Evolutionary conservation across 2,329 filamentous ascomycete genomes (phyloP).

Genomic region (Aspergillus amoenus): DNA sequence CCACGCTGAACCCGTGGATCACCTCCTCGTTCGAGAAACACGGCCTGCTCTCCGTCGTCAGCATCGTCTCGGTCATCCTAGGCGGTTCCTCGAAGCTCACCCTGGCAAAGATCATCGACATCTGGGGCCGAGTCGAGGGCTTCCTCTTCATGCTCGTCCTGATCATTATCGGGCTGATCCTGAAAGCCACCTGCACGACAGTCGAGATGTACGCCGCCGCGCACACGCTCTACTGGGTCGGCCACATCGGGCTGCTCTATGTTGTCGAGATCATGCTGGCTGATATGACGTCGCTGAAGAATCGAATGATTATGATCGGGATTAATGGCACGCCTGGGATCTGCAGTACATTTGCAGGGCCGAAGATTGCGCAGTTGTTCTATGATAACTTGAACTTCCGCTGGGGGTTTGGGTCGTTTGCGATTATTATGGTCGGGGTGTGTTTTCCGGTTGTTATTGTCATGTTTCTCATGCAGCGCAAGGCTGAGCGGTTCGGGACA

Average conservation of each 20-base stretch:
- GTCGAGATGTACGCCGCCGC: slow-evolving; percentile 63
- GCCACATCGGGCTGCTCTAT: slow-evolving; percentile 56
- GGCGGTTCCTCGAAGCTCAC: slow-evolving; percentile 59
- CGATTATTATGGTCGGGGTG: slow-evolving; percentile 47
- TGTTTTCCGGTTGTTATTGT: background rate
- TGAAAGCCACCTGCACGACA: slow-evolving; percentile 63
- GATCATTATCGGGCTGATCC: slow-evolving; percentile 46
- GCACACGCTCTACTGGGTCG: slow-evolving; percentile 57
- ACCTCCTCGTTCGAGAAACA: slow-evolving; percentile 10
- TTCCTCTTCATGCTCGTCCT: slow-evolving; percentile 29
- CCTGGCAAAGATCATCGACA: slow-evolving; percentile 61
- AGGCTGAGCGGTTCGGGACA: background rate
- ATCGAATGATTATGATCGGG: slow-evolving; percentile 60
- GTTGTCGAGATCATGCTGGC: slow-evolving; percentile 59
- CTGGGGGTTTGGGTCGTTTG: slow-evolving; percentile 64
- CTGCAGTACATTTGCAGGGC: slow-evolving; percentile 48
- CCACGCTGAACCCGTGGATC: slow-evolving; percentile 11
- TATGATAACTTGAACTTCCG: slow-evolving; percentile 54
- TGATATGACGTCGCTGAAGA: slow-evolving; percentile 61
- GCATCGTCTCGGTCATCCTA: slow-evolving; percentile 56
- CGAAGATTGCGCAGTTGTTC: slow-evolving; percentile 55
- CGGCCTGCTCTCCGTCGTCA: slow-evolving; percentile 24
- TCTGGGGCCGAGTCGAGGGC: slow-evolving; percentile 62
- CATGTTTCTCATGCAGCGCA: background rate
- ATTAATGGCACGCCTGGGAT: slow-evolving; percentile 61